Base-by-base conservation (phyloP, 495 filamentous ascomycete genomes). In the Filosporella fistucella region DNA sequence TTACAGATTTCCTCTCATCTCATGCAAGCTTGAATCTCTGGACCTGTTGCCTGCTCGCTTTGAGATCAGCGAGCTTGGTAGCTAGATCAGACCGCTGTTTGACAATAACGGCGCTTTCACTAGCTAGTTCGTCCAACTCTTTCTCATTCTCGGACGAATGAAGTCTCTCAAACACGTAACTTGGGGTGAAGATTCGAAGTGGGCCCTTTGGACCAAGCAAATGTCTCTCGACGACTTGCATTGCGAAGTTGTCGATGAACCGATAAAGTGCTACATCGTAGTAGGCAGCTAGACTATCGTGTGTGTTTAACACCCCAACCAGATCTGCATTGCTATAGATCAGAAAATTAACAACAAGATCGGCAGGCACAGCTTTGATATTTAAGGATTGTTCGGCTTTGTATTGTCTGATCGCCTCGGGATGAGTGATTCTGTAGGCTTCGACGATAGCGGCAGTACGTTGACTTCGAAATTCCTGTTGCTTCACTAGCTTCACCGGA, bases 71-170 rank as follows among this genome's bases (percentile, higher is more conserved):
- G 9, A 75, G 64, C 49, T 74, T 60, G 33, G 63, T 64, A 2
- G 36, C 56, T 42, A 77, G 23, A 2, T 57, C 51, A 2, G n/a
- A 45, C 9, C 77, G 64, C 33, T 59, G 63, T 6, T 61, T 49
- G 9, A 55, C 55, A 2, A 54, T 49, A 0, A 35, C 24, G 7
- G 59, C 29, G 12, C 72, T 67, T 44, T 80, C 77, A 0, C 74
- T 69, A 0, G 69, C 77, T 41, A 80, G 67, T 0, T 56, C 57
- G 21, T 65, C 62, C 24, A 80, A 43, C 28, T 76, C 52, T 3
- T 66, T 66, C 0, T 37, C 28, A 0, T 58, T 57, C 14, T 77
- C 51, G 3, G 40, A 49, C 18, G 38, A 38, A 13, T 78, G 54
- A 5, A 45, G 50, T 16, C 62, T 60, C 4, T 76, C 66, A n/a